A percentile compares a stretch with the other conserved stretches of the same genome.
These are phyloP conservation scores for Boletus rubescentipes DNA, from an alignment of 768 basidiomycete species.

Conservation along the genomic window DNA sequence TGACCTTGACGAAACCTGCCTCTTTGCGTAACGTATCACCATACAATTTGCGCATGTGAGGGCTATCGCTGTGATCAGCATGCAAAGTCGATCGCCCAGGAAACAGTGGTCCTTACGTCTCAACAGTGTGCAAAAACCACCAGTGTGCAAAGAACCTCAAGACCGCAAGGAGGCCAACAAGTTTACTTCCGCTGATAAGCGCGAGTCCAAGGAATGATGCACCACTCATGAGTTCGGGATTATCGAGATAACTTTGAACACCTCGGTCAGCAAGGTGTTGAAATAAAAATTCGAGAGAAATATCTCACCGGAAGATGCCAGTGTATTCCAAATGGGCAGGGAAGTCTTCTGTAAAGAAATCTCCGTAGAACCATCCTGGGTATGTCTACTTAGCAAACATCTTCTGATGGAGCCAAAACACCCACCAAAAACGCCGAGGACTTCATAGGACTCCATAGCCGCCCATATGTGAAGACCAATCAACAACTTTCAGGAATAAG, in stretches of 20 bases:
- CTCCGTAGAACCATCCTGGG: constrained; percentile 96
- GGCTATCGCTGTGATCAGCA: constrained; percentile 46
- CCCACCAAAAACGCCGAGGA: constrained; percentile 88
- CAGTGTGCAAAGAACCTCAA: constrained; percentile 85
- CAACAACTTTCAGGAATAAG: constrained; percentile 54
- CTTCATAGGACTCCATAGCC: constrained; percentile 86
- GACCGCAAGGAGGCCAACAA: constrained; percentile 84
- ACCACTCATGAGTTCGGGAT: constrained; percentile 94
- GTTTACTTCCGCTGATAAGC: constrained; percentile 87
- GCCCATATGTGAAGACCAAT: constrained; percentile 92
- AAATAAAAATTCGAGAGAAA: neutral
- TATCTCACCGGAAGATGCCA: constrained; percentile 85
- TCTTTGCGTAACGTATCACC: constrained; percentile 92
- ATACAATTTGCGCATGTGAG: constrained; percentile 98
- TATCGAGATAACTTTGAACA: constrained; percentile 74
- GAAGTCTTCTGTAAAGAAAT: constrained; percentile 95
- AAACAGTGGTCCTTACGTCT: constrained; percentile 61
- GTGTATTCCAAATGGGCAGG: constrained; percentile 90
- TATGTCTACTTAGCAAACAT: neutral
- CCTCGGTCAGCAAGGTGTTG: neutral
- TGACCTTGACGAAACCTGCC: constrained; percentile 97
- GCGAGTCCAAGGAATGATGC: constrained; percentile 94
- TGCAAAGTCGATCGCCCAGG: neutral
- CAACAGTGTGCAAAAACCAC: constrained; percentile 94
- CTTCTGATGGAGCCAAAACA: neutral